Conservation (phyloP, 306 rosid genomes). For the Spatholobus suberectus region DNA sequence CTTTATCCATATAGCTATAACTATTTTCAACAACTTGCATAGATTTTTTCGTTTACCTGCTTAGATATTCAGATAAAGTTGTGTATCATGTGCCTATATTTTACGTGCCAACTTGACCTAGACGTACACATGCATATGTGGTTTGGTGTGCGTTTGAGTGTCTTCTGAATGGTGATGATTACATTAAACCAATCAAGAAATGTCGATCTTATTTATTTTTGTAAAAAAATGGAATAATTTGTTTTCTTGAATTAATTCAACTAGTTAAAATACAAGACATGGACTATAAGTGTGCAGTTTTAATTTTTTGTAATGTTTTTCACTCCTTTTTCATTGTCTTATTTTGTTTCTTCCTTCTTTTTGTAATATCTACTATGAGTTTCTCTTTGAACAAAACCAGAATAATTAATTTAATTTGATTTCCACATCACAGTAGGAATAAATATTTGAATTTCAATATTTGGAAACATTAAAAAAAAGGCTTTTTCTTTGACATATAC, state of each 20-base stretch:
- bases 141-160: constrained; percentile 21
- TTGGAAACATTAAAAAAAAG: not conserved
- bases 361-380: not conserved
- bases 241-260: not conserved
- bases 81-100: constrained; percentile 42
- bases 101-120: constrained; percentile 42
- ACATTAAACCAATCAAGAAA: not conserved
- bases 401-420: not conserved
- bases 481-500: no score
- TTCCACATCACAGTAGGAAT: not conserved
- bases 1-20: constrained; percentile 30
- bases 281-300: not conserved
- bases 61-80: constrained; percentile 44
- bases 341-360: not conserved
- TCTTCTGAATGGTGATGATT: not conserved
- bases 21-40: constrained; percentile 46
- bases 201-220: not conserved
- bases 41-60: constrained; percentile 51
- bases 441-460: not conserved
- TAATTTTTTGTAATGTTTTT: not conserved
- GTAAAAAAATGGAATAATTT: not conserved
- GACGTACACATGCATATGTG: constrained; percentile 12
- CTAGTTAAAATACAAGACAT: not conserved
- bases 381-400: no score
- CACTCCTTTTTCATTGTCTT: not conserved